Evolutionary conservation across 495 filamentous ascomycete species (phyloP), one percentile per base, ranked within the genome.

Genomic region (Chaetomium fimeti): DNA sequence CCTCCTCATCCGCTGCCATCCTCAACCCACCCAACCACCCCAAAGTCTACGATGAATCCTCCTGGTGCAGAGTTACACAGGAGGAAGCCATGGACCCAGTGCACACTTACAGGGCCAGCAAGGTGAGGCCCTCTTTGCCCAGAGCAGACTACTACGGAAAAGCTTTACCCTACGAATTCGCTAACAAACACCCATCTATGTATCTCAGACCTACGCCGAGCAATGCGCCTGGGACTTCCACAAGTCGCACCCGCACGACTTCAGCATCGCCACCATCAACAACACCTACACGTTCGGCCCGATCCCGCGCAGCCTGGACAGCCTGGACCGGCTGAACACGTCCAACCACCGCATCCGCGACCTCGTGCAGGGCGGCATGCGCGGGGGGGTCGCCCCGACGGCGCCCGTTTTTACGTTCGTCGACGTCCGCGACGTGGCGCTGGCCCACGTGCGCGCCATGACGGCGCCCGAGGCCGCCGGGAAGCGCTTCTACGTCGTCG

Each of bases 401-500:
- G 71, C 73, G 0, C 79, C 78, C 0, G 79, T 81, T 0, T 83
- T 82, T 63, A 79, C 77, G 0, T 81, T 71, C 55, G 77, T 82
- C 52, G 81, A 83, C 62, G 81, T 82, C 15, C 73, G 81, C 11
- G 81, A 83, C 54, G 78, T 82, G n/a, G 79, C 79, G 1, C 51
- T 73, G 5, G 76, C 78, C 0, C 80, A 81, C 51, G 75, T 75
- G 15, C 68, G 68, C 8, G 77, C 79, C 6, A 62, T 82, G 67
- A 73, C 67, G 5, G 59, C 73, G 2, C 72, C 75, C 0, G 72
- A 74, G 42, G 80, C 79, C 1, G 75, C 72, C 2, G 76, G 78
- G 9, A 72, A 78, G 48, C 73, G 79, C 6, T 81, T 81, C 62
- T 79, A 82, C 45, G 61, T 78, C 2, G 79, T 80, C 0, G 72